Evolutionary conservation across 768 basidiomycete species (phyloP).

Genomic region (Chiua virens): DNA sequence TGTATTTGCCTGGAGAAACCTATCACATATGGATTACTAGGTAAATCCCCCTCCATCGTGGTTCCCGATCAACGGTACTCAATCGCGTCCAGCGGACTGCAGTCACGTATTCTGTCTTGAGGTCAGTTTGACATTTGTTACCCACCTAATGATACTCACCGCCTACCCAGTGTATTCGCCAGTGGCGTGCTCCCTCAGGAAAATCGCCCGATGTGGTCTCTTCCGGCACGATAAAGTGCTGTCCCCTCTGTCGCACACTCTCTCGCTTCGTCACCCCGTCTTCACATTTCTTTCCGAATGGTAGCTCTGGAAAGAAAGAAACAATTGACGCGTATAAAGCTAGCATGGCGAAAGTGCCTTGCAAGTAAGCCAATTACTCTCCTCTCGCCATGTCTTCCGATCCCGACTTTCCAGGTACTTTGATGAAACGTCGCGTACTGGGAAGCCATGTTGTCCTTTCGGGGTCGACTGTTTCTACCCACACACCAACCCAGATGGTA

Average conservation of each 20-base stretch:
- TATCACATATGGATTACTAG: conserved; percentile 62
- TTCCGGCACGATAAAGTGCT: conserved; percentile 68
- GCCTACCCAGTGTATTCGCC: conserved; percentile 63
- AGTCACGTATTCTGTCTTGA: conserved; percentile 76
- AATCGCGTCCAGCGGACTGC: conserved; percentile 53
- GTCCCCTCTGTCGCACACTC: conserved; percentile 70
- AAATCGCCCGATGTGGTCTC: conserved; percentile 51
- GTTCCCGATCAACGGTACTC: not conserved
- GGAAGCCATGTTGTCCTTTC: conserved; percentile 68
- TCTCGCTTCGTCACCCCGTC: conserved; percentile 76
- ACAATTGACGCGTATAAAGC: conserved; percentile 60
- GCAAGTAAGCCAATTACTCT: conserved; percentile 46
- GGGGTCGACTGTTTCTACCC: conserved; percentile 82
- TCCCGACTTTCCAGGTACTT: conserved; percentile 52
- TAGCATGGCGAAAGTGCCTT: conserved; percentile 71
- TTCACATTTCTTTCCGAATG: conserved; percentile 60
- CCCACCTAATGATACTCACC: conserved; percentile 4
- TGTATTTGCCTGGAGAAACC: conserved; percentile 78
- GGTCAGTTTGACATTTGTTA: conserved; percentile 38
- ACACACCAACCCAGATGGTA: conserved; percentile 67
- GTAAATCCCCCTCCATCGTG: conserved; percentile 37
- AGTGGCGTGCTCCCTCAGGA: conserved; percentile 67
- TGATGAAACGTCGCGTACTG: conserved; percentile 44
- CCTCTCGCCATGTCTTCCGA: not conserved
- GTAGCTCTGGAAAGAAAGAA: conserved; percentile 50